Evolutionary conservation across 768 basidiomycete genomes (phyloP), one percentile per base, ranked within the genome.

Genomic region (Termitomyces sp.): DNA sequence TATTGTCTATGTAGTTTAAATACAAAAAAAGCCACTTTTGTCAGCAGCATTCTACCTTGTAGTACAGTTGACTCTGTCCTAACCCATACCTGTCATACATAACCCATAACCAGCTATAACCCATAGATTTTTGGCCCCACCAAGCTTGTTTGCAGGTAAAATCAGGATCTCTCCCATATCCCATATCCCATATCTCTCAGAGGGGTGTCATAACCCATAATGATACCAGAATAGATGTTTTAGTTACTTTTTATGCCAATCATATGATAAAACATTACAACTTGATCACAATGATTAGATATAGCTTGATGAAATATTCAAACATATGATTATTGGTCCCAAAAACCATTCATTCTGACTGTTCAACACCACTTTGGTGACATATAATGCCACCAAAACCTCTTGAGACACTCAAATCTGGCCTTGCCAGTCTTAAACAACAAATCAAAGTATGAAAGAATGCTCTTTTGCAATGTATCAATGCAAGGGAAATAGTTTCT

Each of bases 131-230:
- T 58, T 27, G 52, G 15, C 46, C 46, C 59, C 48, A 60, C 59
- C 16, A 46, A 54, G 50, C 39, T 39, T 49, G 57, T 61, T 61
- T 24, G 51, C 50, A 48, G 60, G 57, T 48, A 51, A 55, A 54
- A 33, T 20, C 16, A 27, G 16, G 4, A 44, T 44, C n/a, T 31
- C 56, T 36, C 60, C 54, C 60, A 61, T 61, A 61, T 46, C 2
- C 56, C 56, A 61, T 61, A 61, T 52, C 18, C 57, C 57, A 61
- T 61, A 58, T 41, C 12, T 47, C n/a, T 13, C 2, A 4, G 53
- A 18, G 22, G 46, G n/a, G 46, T 24, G 33, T 53, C 42, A 62
- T 59, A 62, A 62, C 58, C 61, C 61, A 59, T 62, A 58, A 37
- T 22, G 31, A 61, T 61, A 45, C n/a, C 11, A 18, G 58, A 50